Percentiles rank a stretch among this genome's conserved stretches.
Conservation (phyloP, 306 rosid species). For the Abrus pulchellus region DNA sequence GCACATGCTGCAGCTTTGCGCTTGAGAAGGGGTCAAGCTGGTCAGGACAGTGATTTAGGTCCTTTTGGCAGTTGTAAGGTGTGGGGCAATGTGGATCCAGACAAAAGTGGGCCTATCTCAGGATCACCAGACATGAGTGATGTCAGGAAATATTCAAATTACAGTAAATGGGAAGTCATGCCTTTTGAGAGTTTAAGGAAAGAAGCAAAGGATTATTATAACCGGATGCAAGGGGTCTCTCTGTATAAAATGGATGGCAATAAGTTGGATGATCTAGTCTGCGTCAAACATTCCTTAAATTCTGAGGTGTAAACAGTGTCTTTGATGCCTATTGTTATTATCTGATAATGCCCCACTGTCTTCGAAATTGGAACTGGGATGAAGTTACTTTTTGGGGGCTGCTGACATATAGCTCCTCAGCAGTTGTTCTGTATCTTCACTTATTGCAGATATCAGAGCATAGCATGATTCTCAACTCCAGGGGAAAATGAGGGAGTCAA, state of each 20-base stretch:
- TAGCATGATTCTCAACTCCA: constrained; percentile 35
- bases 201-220: constrained; percentile 78
- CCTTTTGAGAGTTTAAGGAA: constrained; percentile 80
- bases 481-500: constrained; percentile 33
- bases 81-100: constrained; percentile 78
- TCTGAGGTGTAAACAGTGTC: constrained; percentile 54
- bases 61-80: constrained; percentile 96
- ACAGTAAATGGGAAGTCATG: constrained; percentile 90
- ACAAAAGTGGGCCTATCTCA: constrained; percentile 76
- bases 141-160: constrained; percentile 75
- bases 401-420: constrained; percentile 5
- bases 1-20: constrained; percentile 88
- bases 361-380: constrained; percentile 36
- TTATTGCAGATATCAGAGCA: constrained; percentile 37
- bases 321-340: constrained; percentile 37
- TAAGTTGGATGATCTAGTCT: constrained; percentile 93
- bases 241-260: constrained; percentile 97
- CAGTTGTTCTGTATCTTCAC: constrained; percentile 29
- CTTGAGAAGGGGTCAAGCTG: constrained; percentile 62
- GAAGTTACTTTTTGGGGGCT: constrained; percentile 43
- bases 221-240: constrained; percentile 87
- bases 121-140: constrained; percentile 93
- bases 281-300: constrained; percentile 80
- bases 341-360: constrained; percentile 29
- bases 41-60: constrained; percentile 66